A percentile compares a stretch with the other conserved stretches of the same genome.
These are phyloP conservation scores for Coniochaeta sp. DNA, from an alignment of 2,329 filamentous ascomycete genomes.

Conservation along the genomic window DNA sequence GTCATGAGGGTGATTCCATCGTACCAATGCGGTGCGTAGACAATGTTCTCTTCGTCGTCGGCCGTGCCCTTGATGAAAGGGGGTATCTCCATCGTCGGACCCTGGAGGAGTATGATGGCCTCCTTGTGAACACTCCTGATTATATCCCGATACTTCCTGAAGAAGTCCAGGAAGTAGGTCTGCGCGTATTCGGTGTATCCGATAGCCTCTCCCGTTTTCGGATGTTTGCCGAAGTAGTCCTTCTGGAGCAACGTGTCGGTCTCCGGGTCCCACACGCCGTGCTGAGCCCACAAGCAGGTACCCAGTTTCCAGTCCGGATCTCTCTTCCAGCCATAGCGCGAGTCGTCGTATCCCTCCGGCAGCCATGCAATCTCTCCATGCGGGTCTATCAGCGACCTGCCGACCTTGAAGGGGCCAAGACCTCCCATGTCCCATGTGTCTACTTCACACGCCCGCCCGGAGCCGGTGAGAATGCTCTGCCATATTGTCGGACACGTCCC, in stretches of 20 bases:
- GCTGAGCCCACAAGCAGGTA: constrained; percentile 95
- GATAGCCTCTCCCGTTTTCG: constrained; percentile 63
- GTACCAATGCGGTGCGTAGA: constrained; percentile 93
- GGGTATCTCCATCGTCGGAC: constrained; percentile 84
- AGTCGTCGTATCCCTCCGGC: constrained; percentile 74
- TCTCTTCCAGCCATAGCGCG: constrained; percentile 82
- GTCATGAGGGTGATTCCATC: constrained; percentile 95
- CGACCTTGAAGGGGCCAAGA: constrained; percentile 86
- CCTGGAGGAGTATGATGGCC: constrained; percentile 85
- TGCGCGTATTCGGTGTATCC: constrained; percentile 86
- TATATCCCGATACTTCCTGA: constrained; percentile 65
- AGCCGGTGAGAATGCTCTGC: constrained; percentile 88
- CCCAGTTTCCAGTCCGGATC: constrained; percentile 85
- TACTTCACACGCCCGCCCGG: constrained; percentile 82
- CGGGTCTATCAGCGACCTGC: constrained; percentile 76
- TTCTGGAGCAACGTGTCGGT: constrained; percentile 73
- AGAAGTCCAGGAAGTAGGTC: constrained; percentile 83
- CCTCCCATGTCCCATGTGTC: constrained; percentile 91
- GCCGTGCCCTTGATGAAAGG: constrained; percentile 78
- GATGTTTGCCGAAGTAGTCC: constrained; percentile 81
- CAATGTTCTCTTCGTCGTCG: constrained; percentile 85
- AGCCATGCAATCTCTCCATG: constrained; percentile 83
- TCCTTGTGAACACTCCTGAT: constrained; percentile 72
- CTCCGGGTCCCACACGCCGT: constrained; percentile 85
- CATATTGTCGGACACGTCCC: constrained; percentile 90